phyloP scores from a whole-genome alignment of 345 rosid genomes.

The Capsella bursapastoris region DNA sequence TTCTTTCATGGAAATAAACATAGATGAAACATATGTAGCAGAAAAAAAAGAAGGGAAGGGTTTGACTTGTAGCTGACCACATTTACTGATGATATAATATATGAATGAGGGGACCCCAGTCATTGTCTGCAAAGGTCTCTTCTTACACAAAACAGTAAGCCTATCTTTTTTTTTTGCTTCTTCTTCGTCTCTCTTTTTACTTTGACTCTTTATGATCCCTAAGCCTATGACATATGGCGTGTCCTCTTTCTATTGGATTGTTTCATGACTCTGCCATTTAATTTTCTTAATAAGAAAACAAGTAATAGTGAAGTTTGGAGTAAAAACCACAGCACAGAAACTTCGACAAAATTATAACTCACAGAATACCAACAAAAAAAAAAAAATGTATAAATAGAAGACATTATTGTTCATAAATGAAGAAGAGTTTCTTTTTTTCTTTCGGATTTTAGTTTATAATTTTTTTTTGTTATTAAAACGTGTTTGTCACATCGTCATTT shows the following conservation, averaged over 20 bases:
- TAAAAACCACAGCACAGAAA: conserved; percentile 34
- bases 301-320: conserved; percentile 28
- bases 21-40: conserved; percentile 37
- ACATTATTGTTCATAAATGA: conserved; percentile 16
- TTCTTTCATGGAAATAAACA: conserved; percentile 35
- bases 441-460: not conserved
- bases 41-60: conserved; percentile 3
- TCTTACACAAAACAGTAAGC: conserved; percentile 26
- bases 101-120: conserved; percentile 22
- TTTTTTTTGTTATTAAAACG: conserved; percentile 12
- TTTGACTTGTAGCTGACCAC: conserved; percentile 42
- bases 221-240: conserved; percentile 12
- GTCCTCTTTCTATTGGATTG: not conserved
- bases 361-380: conserved; percentile 6
- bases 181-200: conserved; percentile 28
- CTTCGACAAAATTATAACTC: conserved; percentile 38
- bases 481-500: conserved; percentile 37
- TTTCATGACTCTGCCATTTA: not conserved
- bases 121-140: conserved; percentile 30
- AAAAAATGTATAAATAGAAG: not conserved
- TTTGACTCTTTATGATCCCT: conserved; percentile 43
- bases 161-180: not conserved
- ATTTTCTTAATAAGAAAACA: not conserved
- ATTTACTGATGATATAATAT: conserved; percentile 40
- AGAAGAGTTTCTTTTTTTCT: not conserved